A percentile compares a stretch with the other conserved stretches of the same genome.
Evolutionary conservation across 2,329 filamentous ascomycete genomes (phyloP).

Genomic region (Cladorrhinum sp.): DNA sequence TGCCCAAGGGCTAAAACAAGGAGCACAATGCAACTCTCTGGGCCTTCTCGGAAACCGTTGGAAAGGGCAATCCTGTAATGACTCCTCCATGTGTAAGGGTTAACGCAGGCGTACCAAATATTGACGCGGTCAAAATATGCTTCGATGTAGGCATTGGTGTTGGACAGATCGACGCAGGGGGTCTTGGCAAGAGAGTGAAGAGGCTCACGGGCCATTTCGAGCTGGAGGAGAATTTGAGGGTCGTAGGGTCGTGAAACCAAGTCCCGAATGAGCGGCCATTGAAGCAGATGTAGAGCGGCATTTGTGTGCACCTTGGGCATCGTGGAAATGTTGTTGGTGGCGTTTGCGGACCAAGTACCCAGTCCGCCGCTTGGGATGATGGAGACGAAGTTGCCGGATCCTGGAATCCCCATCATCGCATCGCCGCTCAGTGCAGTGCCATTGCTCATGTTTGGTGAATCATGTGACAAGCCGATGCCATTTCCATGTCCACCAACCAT

Average conservation of each 20-base stretch:
- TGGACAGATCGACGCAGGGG: conserved; percentile 67
- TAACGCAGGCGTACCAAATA: conserved; percentile 82
- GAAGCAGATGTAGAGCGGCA: conserved; percentile 71
- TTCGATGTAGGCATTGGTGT: conserved; percentile 71
- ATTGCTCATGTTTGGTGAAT: conserved; percentile 64
- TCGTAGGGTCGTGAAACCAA: conserved; percentile 75
- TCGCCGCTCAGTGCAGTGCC: conserved; percentile 60
- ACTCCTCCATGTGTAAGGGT: conserved; percentile 74
- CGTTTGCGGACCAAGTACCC: conserved; percentile 63
- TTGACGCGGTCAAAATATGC: conserved; percentile 81
- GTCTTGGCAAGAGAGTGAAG: conserved; percentile 64
- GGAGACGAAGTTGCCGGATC: conserved; percentile 48
- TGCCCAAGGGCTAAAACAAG: conserved; percentile 75
- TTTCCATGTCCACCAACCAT: conserved; percentile 51
- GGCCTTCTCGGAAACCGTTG: conserved; percentile 72
- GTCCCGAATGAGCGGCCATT: conserved; percentile 78
- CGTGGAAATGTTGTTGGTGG: conserved; percentile 68
- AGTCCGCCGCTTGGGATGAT: conserved; percentile 62
- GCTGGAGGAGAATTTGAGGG: conserved; percentile 74
- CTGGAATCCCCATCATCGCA: conserved; percentile 46
- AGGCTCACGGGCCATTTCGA: conserved; percentile 78
- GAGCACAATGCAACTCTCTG: conserved; percentile 78
- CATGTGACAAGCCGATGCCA: conserved; percentile 55
- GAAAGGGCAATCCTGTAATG: conserved; percentile 74
- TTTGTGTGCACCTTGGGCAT: conserved; percentile 86